These are phyloP conservation scores for Nannochloropsis gaditana DNA, from an alignment of 108 stramenopile species.

Conservation along the genomic window DNA sequence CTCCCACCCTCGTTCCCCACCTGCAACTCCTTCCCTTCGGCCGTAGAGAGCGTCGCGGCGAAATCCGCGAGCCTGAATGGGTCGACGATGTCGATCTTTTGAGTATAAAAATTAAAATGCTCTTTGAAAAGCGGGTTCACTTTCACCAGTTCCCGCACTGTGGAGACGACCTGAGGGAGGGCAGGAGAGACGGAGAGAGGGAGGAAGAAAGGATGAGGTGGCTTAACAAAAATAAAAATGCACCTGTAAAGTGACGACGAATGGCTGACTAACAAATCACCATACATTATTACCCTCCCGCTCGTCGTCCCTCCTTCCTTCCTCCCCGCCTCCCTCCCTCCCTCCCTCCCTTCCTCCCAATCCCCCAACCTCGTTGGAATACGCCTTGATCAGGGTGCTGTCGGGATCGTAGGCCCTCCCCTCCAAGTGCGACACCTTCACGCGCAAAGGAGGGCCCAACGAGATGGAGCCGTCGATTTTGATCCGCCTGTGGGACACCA, in stretches of 20 bases:
- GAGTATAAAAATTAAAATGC: conserved; percentile 75
- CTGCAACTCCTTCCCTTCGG: conserved; percentile 79
- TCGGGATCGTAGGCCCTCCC: conserved; percentile 53
- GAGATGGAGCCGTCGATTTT: conserved; percentile 65
- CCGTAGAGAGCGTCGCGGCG: conserved; percentile 74
- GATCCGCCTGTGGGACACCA: conserved; percentile 80
- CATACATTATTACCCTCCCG: too few species aligned
- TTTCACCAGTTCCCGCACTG: conserved; percentile 86
- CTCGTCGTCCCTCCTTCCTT: too few species aligned
- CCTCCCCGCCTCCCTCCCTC: background rate
- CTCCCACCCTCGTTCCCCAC: conserved; percentile 22
- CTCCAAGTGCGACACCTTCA: conserved; percentile 79
- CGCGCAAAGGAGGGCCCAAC: conserved; percentile 80
- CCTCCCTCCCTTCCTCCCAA: background rate
- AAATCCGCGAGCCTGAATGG: conserved; percentile 89
- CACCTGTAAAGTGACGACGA: too few species aligned
- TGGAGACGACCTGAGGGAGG: conserved; percentile 52
- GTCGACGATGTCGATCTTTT: conserved; percentile 75
- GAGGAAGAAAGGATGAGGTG: background rate
- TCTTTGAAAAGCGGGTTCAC: conserved; percentile 86
- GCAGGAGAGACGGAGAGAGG: background rate
- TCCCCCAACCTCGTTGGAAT: conserved; percentile 74
- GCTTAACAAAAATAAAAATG: background rate
- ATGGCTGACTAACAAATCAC: too few species aligned
- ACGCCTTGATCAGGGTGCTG: conserved; percentile 78